phyloP scores from a whole-genome alignment of 192 early-diverging fungal species.

The Physocladia obscura region DNA sequence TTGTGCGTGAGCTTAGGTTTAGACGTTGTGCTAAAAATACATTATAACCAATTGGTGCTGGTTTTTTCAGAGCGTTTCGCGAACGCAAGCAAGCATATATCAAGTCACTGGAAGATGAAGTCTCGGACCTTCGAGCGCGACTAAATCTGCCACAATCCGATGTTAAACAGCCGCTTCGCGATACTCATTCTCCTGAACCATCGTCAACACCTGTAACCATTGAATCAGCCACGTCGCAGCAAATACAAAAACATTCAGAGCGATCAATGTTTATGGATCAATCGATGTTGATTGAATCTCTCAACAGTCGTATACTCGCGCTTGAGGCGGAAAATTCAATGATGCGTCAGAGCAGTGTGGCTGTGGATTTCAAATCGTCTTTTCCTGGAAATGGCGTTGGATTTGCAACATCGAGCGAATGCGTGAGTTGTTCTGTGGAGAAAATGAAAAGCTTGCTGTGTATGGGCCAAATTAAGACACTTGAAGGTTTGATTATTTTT shows the following conservation, averaged over 20 bases:
- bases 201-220: too few species aligned
- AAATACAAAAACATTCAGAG: too few species aligned
- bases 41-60: too few species aligned
- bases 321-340: neutral
- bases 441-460: conserved; percentile 2
- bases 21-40: too few species aligned
- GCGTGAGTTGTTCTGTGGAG: neutral
- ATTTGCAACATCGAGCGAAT: neutral
- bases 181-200: too few species aligned
- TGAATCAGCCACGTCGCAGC: too few species aligned
- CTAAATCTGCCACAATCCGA: neutral
- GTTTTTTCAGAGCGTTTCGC: neutral
- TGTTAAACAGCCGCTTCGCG: too few species aligned
- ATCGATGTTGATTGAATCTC: neutral
- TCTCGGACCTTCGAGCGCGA: neutral
- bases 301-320: neutral
- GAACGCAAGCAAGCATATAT: neutral
- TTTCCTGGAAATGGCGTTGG: too few species aligned
- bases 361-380: neutral
- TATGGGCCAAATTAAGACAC: conserved; percentile 7
- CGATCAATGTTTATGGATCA: too few species aligned
- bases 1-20: too few species aligned
- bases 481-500: neutral
- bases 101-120: neutral
- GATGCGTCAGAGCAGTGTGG: neutral